Evolutionary conservation across 208 protist species (phyloP), one percentile per base, ranked within the genome.

Genomic region (Wallacemonas sp.): DNA sequence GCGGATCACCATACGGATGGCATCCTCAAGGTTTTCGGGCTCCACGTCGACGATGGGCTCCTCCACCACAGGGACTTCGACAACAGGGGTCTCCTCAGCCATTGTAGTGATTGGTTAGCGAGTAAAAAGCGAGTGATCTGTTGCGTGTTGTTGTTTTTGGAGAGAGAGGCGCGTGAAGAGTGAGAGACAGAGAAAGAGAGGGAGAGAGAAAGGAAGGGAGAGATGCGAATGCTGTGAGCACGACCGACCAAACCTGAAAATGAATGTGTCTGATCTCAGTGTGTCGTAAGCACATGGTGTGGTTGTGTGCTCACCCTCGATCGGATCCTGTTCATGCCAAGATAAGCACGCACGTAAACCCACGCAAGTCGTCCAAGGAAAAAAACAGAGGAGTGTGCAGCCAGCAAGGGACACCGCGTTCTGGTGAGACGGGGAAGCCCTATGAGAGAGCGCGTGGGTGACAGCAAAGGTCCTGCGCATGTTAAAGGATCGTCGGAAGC

Each of bases 1-100:
- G 65, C 73, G 81, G 70, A 97, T 83, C 39, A 97, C 92, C 61
- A 92, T 92, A 52, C 78, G 81, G 70, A 97, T 72, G 68, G 92
- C 92, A 61, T 91, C 86, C 77, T 92, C 83, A 65, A 94, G 70
- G 72, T 41, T 83, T 49, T 90, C 81, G 60, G 91, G 88, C 62
- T 65, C 80, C 30, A 73, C 76, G 80, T 95, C 89, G 54, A 81
- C 71, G 30, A 84, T 21, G 21, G 39, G 54, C 68, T 82, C 72
- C 81, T 76, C 80, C 48, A 79, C 78, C 65, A 61, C 76, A 81
- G 81, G 73, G 77, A 76, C 74, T 84, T 83, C 76, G 72, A 83
- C 85, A 61, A 76, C 64, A 57, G 66, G 62, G 80, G 80, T 88
- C 81, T 88, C 86, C 82, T 94, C 88, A 91, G 88, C 83, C 88